Conservation (phyloP, 2,329 filamentous ascomycete species). For the Chaetomium strumarium region DNA sequence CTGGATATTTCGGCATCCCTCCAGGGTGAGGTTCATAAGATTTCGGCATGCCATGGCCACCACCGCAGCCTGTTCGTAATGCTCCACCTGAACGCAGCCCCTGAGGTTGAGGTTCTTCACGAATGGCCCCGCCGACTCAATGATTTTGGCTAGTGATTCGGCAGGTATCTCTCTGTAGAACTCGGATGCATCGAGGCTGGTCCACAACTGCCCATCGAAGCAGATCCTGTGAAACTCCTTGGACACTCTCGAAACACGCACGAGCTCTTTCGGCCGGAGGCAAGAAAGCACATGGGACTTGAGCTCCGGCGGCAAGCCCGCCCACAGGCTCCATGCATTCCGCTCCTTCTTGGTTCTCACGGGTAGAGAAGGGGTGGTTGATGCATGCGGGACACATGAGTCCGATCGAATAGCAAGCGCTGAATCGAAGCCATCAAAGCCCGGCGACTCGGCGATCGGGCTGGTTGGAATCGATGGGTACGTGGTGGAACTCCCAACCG, state of each 20-base stretch:
- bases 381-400: constrained; percentile 39
- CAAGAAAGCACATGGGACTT: constrained; percentile 71
- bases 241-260: constrained; percentile 70
- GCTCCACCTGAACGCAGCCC: constrained; percentile 82
- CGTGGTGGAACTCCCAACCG: constrained; percentile 30
- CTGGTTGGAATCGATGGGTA: constrained; percentile 37
- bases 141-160: constrained; percentile 76
- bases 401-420: constrained; percentile 52
- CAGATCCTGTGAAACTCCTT: constrained; percentile 75
- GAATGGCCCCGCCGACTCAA: constrained; percentile 80
- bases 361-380: constrained; percentile 56
- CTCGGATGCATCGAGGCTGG: constrained; percentile 71
- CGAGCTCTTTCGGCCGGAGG: constrained; percentile 72
- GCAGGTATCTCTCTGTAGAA: constrained; percentile 87
- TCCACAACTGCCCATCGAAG: constrained; percentile 94
- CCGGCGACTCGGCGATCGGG: constrained; percentile 36
- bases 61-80: constrained; percentile 70
- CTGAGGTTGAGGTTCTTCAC: constrained; percentile 84
- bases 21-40: constrained; percentile 77
- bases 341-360: constrained; percentile 50
- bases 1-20: constrained; percentile 83
- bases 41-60: constrained; percentile 83
- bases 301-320: constrained; percentile 73
- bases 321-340: constrained; percentile 64
- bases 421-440: constrained; percentile 38